Percentiles rank a stretch among this genome's conserved stretches.
phyloP scores from a whole-genome alignment of 2,329 filamentous ascomycete genomes.

The Colletotrichum tamarilloi region DNA sequence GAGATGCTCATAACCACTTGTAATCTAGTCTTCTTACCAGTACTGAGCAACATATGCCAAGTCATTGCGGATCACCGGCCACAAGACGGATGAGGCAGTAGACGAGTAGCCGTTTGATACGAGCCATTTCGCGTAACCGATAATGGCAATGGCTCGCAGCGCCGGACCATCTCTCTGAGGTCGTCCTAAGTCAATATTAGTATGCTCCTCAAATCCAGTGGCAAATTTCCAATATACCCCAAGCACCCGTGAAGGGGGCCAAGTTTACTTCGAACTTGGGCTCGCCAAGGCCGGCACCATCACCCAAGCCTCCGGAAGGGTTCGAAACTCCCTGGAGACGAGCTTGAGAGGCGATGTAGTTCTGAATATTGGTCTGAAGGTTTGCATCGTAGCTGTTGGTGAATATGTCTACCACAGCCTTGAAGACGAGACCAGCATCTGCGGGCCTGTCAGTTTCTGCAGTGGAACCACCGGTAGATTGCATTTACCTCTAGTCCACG shows the following conservation, averaged over 20 bases:
- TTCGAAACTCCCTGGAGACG: conserved; percentile 74
- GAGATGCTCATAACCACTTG: background rate
- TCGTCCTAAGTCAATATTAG: conserved; percentile 57
- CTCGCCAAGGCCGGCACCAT: conserved; percentile 72
- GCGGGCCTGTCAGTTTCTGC: background rate
- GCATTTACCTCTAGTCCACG: conserved; percentile 70
- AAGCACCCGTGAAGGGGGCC: conserved; percentile 72
- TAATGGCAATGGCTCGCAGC: conserved; percentile 78
- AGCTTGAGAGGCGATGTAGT: conserved; percentile 77
- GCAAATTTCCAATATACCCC: conserved; percentile 58
- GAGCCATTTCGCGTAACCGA: conserved; percentile 79
- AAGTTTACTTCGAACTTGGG: conserved; percentile 78
- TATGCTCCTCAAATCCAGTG: fast-evolving
- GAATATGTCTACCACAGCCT: conserved; percentile 75
- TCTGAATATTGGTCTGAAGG: conserved; percentile 71
- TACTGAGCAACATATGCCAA: conserved; percentile 80
- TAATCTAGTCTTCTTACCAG: conserved; percentile 56
- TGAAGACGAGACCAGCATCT: conserved; percentile 78
- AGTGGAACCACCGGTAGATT: no score
- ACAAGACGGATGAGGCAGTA: conserved; percentile 67
- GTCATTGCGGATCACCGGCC: conserved; percentile 82
- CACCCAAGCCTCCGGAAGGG: conserved; percentile 70
- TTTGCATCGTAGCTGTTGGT: conserved; percentile 65
- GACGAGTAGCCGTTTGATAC: conserved; percentile 72
- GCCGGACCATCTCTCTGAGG: conserved; percentile 85